These are phyloP conservation scores for Codiaeum variegatum DNA, from an alignment of 441 rosid species.

Conservation along the genomic window DNA sequence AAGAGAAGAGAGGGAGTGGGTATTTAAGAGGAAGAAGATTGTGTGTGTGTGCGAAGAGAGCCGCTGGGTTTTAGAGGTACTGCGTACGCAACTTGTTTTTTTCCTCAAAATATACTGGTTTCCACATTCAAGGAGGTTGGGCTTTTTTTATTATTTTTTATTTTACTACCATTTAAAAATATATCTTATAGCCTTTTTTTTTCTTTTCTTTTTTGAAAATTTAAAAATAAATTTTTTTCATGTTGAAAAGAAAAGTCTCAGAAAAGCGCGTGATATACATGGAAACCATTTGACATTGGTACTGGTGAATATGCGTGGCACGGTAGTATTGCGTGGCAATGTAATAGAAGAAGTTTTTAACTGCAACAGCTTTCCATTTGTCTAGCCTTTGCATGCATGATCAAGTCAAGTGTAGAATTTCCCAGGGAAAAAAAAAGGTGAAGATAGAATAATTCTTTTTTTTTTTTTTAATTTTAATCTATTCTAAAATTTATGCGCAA, in stretches of 20 bases:
- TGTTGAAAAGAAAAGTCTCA: too few species aligned
- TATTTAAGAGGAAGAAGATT: constrained; percentile 1
- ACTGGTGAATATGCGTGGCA: background rate
- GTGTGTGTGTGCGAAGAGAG: constrained; percentile 10
- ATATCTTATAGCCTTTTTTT: too few species aligned
- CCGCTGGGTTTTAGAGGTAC: constrained; percentile 37
- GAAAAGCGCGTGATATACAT: constrained; percentile 1
- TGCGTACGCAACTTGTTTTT: constrained; percentile 32
- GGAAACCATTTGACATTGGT: background rate
- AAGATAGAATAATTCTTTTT: too few species aligned
- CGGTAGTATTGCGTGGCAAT: constrained; percentile 2
- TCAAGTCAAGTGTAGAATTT: too few species aligned
- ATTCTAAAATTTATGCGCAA: too few species aligned
- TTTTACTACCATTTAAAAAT: background rate
- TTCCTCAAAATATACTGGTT: constrained; percentile 31
- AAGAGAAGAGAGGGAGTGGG: background rate
- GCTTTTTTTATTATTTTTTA: background rate
- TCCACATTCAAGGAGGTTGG: constrained; percentile 30
- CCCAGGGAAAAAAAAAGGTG: too few species aligned
- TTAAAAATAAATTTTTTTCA: too few species aligned
- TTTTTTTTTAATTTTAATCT: too few species aligned
- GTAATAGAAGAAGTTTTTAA: too few species aligned
- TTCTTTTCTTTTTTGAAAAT: too few species aligned
- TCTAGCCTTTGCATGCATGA: too few species aligned
- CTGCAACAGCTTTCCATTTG: too few species aligned